Percentiles rank a stretch among this genome's conserved stretches.
Evolutionary conservation across 2,329 filamentous ascomycete species (phyloP).

Genomic region (Tolypocladium tropicale): DNA sequence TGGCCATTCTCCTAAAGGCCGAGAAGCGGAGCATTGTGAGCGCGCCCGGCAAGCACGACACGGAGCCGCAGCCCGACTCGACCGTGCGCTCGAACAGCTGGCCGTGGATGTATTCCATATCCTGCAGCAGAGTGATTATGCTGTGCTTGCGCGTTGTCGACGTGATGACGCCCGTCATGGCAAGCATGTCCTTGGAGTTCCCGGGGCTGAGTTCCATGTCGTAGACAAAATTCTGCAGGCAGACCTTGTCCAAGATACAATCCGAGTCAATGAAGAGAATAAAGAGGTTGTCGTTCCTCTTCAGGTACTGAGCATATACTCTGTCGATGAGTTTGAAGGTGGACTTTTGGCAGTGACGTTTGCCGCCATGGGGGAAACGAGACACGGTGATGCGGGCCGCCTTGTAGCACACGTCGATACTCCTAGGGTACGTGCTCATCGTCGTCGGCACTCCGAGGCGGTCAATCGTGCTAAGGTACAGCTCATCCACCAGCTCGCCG

Average conservation of each 20-base stretch:
- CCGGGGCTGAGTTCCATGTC: slow-evolving; percentile 97
- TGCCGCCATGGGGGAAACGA: slow-evolving; percentile 85
- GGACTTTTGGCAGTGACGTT: slow-evolving; percentile 85
- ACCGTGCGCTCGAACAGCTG: slow-evolving; percentile 94
- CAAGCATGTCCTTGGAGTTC: slow-evolving; percentile 84
- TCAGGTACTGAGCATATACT: slow-evolving; percentile 79
- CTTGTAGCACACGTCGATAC: slow-evolving; percentile 82
- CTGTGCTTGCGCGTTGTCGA: slow-evolving; percentile 83
- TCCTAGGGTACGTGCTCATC: slow-evolving; percentile 70
- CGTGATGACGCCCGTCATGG: slow-evolving; percentile 96
- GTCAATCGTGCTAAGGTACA: slow-evolving; percentile 79
- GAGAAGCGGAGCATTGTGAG: slow-evolving; percentile 93
- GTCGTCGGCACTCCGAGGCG: slow-evolving; percentile 73
- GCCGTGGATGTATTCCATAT: slow-evolving; percentile 97
- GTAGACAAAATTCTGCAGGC: slow-evolving; percentile 95
- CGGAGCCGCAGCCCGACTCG: slow-evolving; percentile 85
- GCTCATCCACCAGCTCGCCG: slow-evolving; percentile 76
- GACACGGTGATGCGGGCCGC: slow-evolving; percentile 81
- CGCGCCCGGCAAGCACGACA: slow-evolving; percentile 92
- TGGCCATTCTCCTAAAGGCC: slow-evolving; percentile 91
- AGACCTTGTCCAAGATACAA: slow-evolving; percentile 84
- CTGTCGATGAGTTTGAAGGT: slow-evolving; percentile 91
- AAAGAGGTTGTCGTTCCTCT: slow-evolving; percentile 83
- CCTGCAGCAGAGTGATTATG: slow-evolving; percentile 84
- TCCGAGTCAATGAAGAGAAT: slow-evolving; percentile 97